Base-by-base conservation (phyloP, 441 rosid genomes). In the Arabidopsis hybrid region DNA sequence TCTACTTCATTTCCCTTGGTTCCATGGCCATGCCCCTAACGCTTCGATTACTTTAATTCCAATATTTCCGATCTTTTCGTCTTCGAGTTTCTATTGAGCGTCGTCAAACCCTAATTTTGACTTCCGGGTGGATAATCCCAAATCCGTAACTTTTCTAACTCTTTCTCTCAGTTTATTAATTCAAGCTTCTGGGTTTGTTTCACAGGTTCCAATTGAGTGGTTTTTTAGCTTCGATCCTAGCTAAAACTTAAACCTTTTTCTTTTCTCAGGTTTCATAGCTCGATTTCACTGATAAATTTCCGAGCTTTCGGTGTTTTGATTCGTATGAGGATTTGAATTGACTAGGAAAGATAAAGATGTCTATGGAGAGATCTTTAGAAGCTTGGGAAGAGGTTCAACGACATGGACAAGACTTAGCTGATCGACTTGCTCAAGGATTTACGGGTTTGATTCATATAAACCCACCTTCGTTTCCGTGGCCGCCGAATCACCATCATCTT, bases 311-410 rank as follows among this genome's bases (percentile, higher is more conserved):
- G 49, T 45, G 50, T 14, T 59, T 53, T 36, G 43, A 59, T 8
- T 45, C 60, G 45, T 47, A 79, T 80, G 84, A 73, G 68, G 57
- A 32, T 51, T 47, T 76, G 77, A 72, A 45, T 55, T 36, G 38
- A 11, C n/a, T 52, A n/a, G 18, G 55, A 43, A 45, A 58, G 36
- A 60, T 39, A n/a, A 17, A 10, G 18, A 88, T 88, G 93, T 89
- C 92, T 5, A 89, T 85, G 39, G 97, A 88, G 81, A 86, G 92
- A 71, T 86, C 95, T 4, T 83, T 92, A 31, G 93, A 88, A 77
- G 92, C 95, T 29, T 89, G 95, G 95, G 95, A 89, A 71, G 95
- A 88, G 87, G 93, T 91, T 49, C 97, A 91, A 79, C 80, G 97
- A 67, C 97, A 91, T 67, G 94, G 97, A 10, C 94, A 81, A 79